Percentiles rank a stretch among this genome's conserved stretches.
Evolutionary conservation across 768 basidiomycete genomes (phyloP).

Genomic region (Dacryopinax primogenitus): DNA sequence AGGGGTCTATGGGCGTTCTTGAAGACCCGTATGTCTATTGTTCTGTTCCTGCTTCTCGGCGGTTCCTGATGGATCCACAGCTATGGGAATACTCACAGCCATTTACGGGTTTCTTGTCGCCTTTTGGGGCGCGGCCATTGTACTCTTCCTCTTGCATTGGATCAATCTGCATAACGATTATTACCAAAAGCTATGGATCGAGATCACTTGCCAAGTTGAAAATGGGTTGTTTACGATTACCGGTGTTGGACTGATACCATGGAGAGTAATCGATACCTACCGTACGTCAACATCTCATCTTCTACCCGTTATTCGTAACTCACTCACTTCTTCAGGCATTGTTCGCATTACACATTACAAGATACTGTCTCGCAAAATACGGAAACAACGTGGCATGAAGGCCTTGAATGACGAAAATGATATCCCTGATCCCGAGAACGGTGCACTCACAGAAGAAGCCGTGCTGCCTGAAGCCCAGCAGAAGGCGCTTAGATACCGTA

Average conservation of each 20-base stretch:
- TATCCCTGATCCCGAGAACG: constrained; percentile 62
- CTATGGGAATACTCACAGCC: constrained; percentile 56
- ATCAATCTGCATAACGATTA: constrained; percentile 60
- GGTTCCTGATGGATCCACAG: constrained; percentile 25
- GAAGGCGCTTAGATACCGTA: constrained; percentile 31
- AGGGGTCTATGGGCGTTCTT: constrained; percentile 70
- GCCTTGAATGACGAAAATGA: constrained; percentile 63
- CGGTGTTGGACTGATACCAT: constrained; percentile 65
- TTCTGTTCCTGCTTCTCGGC: background rate
- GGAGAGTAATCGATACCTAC: constrained; percentile 61
- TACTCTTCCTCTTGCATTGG: constrained; percentile 52
- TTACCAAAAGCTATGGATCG: constrained; percentile 69
- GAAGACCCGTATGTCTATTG: constrained; percentile 52
- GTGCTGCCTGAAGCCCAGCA: background rate
- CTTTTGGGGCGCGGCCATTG: constrained; percentile 80
- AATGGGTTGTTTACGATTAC: constrained; percentile 74
- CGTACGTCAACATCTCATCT: constrained; percentile 32
- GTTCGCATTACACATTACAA: constrained; percentile 64
- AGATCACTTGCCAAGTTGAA: constrained; percentile 60
- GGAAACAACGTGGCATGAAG: constrained; percentile 51
- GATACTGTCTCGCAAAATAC: constrained; percentile 42
- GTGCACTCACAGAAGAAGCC: constrained; percentile 30
- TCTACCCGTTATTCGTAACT: background rate
- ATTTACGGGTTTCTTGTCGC: constrained; percentile 70
- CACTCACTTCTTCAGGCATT: constrained; percentile 38